Conservation (phyloP, 2,329 filamentous ascomycete genomes). For the Davidsoniella eucalypti region DNA sequence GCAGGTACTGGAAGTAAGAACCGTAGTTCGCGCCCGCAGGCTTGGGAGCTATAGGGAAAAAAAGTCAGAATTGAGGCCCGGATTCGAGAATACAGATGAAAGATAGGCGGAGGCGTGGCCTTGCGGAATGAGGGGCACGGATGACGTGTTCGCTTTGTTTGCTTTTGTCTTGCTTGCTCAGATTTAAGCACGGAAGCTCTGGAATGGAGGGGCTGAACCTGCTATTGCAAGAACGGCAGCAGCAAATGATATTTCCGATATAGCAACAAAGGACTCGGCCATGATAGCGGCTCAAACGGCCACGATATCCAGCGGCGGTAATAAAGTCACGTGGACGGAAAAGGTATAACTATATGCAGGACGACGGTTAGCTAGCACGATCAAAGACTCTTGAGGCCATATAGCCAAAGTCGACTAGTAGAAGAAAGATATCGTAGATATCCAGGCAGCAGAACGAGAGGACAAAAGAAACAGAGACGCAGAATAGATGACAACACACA, state of each 20-base stretch:
- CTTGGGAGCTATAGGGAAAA: conserved; percentile 3
- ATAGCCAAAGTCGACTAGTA: background rate
- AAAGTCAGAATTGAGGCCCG: background rate
- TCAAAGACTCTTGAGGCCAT: background rate
- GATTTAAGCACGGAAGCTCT: no score
- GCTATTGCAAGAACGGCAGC: no score
- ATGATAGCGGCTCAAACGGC: no score
- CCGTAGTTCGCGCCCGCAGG: conserved; percentile 45
- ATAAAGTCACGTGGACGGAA: background rate
- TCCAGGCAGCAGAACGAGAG: background rate
- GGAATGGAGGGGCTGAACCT: no score
- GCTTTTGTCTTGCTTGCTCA: no score
- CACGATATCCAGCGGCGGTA: no score
- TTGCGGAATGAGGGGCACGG: conserved; percentile 3
- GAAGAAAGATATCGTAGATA: background rate
- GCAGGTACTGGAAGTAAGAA: conserved; percentile 51
- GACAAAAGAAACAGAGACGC: background rate
- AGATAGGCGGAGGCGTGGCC: background rate
- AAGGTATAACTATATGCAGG: background rate
- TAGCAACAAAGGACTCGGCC: no score
- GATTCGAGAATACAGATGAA: background rate
- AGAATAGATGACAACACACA: background rate
- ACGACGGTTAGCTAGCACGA: no score
- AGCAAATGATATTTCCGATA: no score
- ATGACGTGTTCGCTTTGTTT: conserved; percentile 6